A percentile compares a stretch with the other conserved stretches of the same genome.
These are phyloP conservation scores for Axilococcus clingmanii DNA, from an alignment of 139 green algal species.

Conservation along the genomic window DNA sequence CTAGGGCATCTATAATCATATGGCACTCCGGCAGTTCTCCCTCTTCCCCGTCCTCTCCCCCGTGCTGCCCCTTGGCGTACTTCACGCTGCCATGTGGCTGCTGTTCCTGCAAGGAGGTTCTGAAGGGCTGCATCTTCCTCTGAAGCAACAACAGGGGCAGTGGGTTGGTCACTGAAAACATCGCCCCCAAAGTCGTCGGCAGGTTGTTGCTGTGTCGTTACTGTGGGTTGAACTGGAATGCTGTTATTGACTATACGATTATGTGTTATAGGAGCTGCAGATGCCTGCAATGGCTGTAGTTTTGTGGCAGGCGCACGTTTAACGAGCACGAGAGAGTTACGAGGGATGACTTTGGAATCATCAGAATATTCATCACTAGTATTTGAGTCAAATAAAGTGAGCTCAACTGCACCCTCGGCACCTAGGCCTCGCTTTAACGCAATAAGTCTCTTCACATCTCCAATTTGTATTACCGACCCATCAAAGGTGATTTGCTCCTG, in stretches of 20 bases:
- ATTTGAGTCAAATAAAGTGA: slow-evolving; percentile 49
- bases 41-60: slow-evolving; percentile 12
- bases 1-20: slow-evolving; percentile 28
- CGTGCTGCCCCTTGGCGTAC: slow-evolving; percentile 28
- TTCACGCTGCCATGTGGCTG: slow-evolving; percentile 20
- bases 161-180: slow-evolving; percentile 13
- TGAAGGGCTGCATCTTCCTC: slow-evolving; percentile 20
- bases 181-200: slow-evolving; percentile 26
- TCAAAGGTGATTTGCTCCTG: slow-evolving; percentile 59
- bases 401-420: slow-evolving; percentile 42
- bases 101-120: slow-evolving; percentile 17
- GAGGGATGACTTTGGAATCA: slow-evolving; percentile 50
- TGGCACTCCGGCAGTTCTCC: slow-evolving; percentile 1
- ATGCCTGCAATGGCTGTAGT: slow-evolving; percentile 20
- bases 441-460: slow-evolving; percentile 69
- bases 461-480: slow-evolving; percentile 58
- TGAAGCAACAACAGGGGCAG: slow-evolving; percentile 9
- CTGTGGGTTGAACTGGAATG: neutral
- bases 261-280: neutral
- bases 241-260: neutral
- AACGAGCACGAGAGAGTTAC: slow-evolving; percentile 52
- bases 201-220: neutral
- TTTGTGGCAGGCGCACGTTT: slow-evolving; percentile 37
- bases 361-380: slow-evolving; percentile 45
- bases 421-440: slow-evolving; percentile 61